phyloP scores from a whole-genome alignment of 495 filamentous ascomycete species.

The Apiosordaria backusii region DNA sequence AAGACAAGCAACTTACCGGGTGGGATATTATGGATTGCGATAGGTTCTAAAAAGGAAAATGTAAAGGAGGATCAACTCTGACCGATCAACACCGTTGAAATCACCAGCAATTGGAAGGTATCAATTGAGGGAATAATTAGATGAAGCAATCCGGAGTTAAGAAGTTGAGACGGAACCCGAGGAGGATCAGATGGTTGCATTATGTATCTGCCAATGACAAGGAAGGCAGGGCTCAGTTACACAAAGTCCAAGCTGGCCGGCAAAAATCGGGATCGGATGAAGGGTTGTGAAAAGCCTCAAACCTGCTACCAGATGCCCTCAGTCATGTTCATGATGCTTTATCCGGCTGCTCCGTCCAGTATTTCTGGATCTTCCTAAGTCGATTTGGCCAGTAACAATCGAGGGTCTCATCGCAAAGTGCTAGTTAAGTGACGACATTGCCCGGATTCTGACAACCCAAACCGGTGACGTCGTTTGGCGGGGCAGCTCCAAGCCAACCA shows the following conservation, averaged over 20 bases:
- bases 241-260: not conserved
- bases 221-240: not conserved
- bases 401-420: not conserved
- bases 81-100: not conserved
- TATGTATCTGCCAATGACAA: not conserved
- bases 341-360: not conserved
- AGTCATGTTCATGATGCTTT: not conserved
- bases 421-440: not conserved
- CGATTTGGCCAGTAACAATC: not conserved
- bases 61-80: not conserved
- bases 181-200: not conserved
- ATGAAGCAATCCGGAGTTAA: slow-evolving; percentile 1
- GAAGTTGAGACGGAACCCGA: not conserved
- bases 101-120: not conserved
- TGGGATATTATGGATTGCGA: not conserved
- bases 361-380: not conserved
- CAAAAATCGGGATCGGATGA: not conserved
- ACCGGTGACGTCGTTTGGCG: not conserved
- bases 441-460: not conserved
- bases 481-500: not conserved
- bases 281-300: not conserved
- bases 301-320: not conserved
- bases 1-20: not conserved
- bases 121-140: slow-evolving; percentile 1
- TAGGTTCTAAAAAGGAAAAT: not conserved